Percentiles rank a stretch among this genome's conserved stretches.
phyloP scores from a whole-genome alignment of 495 filamentous ascomycete genomes.

The Penicillium herquei region DNA sequence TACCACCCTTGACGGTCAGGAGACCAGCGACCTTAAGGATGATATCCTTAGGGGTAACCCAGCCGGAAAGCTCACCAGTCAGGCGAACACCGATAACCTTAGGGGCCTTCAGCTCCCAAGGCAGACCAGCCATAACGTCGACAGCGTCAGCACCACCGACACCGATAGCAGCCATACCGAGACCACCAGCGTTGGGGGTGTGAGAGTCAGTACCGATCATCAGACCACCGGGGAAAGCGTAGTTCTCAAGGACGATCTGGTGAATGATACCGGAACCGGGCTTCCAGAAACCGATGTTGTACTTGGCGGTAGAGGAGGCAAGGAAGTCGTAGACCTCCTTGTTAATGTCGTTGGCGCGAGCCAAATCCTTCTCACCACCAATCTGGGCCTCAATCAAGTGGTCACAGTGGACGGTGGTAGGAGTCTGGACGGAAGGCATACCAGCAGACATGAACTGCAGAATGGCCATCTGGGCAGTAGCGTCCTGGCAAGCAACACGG shows the following conservation, averaged over 20 bases:
- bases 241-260: conserved; percentile 98
- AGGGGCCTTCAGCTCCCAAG: conserved; percentile 98
- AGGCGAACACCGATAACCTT: conserved; percentile 96
- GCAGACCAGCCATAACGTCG: conserved; percentile 96
- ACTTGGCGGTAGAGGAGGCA: conserved; percentile 91
- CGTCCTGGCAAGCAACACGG: conserved; percentile 99
- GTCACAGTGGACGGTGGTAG: conserved; percentile 97
- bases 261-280: conserved; percentile 99
- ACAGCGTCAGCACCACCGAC: conserved; percentile 99
- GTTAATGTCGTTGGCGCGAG: conserved; percentile 88
- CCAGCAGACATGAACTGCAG: conserved; percentile 99
- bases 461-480: conserved; percentile 99
- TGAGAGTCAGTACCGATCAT: conserved; percentile 99
- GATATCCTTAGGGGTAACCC: conserved; percentile 95
- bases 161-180: conserved; percentile 94
- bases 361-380: conserved; percentile 93
- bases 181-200: conserved; percentile 97
- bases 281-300: conserved; percentile 99
- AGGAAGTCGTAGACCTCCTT: conserved; percentile 99
- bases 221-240: conserved; percentile 96
- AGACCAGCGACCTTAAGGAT: conserved; percentile 98
- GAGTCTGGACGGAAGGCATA: conserved; percentile 91
- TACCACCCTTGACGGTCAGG: conserved; percentile 97
- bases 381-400: conserved; percentile 98
- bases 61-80: conserved; percentile 85